Evolutionary conservation across 2,329 filamentous ascomycete genomes (phyloP).

Genomic region (Madurella mycetomatis): DNA sequence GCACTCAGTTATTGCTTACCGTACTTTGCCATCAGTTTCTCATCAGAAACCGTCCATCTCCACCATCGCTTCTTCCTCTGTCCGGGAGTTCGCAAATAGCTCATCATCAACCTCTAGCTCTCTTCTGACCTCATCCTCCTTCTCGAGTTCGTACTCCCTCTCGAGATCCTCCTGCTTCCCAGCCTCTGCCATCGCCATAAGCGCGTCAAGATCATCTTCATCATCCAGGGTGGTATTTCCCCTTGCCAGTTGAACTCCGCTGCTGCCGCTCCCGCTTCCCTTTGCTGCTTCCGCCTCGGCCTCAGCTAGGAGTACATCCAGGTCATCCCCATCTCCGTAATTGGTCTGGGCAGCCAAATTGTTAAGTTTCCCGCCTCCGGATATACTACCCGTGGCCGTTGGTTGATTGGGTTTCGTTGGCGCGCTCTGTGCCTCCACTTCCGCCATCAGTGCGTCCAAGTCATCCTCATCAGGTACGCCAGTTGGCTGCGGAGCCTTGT

Average conservation of each 20-base stretch:
- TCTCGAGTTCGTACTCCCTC: background rate
- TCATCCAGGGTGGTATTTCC: constrained; percentile 11
- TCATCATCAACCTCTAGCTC: background rate
- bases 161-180: background rate
- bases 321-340: constrained; percentile 30
- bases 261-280: background rate
- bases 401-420: constrained; percentile 15
- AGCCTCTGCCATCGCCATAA: constrained; percentile 45
- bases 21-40: constrained; percentile 5
- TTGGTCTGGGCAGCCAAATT: background rate
- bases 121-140: constrained; percentile 24
- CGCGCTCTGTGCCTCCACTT: constrained; percentile 20
- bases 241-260: background rate
- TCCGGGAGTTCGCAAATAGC: constrained; percentile 41
- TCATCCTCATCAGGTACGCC: constrained; percentile 30
- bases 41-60: constrained; percentile 56
- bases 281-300: constrained; percentile 12
- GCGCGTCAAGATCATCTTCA: constrained; percentile 48
- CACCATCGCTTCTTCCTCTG: constrained; percentile 65
- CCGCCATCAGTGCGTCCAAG: constrained; percentile 35
- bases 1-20: too few species aligned
- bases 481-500: constrained; percentile 2
- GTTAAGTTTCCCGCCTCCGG: constrained; percentile 15
- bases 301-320: constrained; percentile 33
- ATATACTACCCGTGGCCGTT: constrained; percentile 12